phyloP scores from a whole-genome alignment of 768 basidiomycete genomes.

The Grammothele lineata region DNA sequence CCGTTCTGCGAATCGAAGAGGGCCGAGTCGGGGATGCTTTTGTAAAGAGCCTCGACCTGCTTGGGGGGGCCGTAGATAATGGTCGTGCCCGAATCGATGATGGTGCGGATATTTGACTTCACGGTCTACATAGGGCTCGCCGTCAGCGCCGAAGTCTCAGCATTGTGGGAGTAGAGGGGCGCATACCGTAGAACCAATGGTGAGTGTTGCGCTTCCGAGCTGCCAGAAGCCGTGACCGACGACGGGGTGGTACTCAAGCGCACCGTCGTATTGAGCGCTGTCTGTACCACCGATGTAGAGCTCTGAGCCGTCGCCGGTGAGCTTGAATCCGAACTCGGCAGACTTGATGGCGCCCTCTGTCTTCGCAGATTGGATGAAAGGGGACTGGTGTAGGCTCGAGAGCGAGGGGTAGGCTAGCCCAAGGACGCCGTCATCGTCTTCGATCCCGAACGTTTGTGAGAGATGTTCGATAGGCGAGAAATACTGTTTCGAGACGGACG shows the following conservation, averaged over 20 bases:
- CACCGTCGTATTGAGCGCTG: slow-evolving; percentile 28
- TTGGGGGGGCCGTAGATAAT: slow-evolving; percentile 24
- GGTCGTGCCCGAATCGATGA: slow-evolving; percentile 31
- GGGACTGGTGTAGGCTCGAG: slow-evolving; percentile 13
- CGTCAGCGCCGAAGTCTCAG: not conserved
- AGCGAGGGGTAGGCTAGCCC: slow-evolving; percentile 21
- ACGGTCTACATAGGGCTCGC: not conserved
- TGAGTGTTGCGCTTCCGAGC: slow-evolving; percentile 11
- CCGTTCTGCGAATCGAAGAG: slow-evolving; percentile 16
- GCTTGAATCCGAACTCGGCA: slow-evolving; percentile 27
- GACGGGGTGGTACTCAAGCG: slow-evolving; percentile 26
- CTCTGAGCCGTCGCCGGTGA: slow-evolving; percentile 23
- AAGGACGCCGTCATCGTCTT: slow-evolving; percentile 20
- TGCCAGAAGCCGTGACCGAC: slow-evolving; percentile 27
- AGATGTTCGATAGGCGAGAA: slow-evolving; percentile 17
- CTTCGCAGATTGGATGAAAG: slow-evolving; percentile 21
- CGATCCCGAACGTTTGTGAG: slow-evolving; percentile 7
- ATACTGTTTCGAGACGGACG: slow-evolving; percentile 19
- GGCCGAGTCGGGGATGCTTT: slow-evolving; percentile 20
- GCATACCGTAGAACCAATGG: slow-evolving; percentile 8
- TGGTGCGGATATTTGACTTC: slow-evolving; percentile 10
- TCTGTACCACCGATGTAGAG: slow-evolving; percentile 37
- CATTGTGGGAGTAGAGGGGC: not conserved
- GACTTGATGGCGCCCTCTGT: slow-evolving; percentile 14
- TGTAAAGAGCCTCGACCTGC: slow-evolving; percentile 23